Evolutionary conservation across 1,284 basidiomycete genomes (phyloP).

Genomic region (Mrakiaceae sp.): DNA sequence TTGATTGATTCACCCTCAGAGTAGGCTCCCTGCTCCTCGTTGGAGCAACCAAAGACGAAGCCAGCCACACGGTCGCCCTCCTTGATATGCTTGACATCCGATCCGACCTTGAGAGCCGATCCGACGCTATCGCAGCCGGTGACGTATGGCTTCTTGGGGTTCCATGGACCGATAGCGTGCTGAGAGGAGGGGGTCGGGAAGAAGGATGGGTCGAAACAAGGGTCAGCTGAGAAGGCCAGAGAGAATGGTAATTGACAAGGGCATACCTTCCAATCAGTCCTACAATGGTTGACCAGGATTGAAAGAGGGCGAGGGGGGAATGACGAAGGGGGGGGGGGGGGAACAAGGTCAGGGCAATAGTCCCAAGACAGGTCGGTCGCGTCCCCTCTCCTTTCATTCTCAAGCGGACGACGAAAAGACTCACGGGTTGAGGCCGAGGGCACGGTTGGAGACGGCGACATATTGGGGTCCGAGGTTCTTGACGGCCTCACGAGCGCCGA

Average conservation of each 20-base stretch:
- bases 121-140: conserved; percentile 7
- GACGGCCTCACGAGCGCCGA: background rate
- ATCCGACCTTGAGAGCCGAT: background rate
- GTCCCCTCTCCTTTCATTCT: too few relatives aligned
- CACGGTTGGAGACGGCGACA: background rate
- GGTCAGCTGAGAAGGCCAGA: background rate
- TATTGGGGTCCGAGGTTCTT: background rate
- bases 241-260: background rate
- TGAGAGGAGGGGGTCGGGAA: background rate
- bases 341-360: background rate
- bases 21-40: conserved; percentile 3
- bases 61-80: conserved; percentile 5
- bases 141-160: background rate
- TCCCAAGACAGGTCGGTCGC: background rate
- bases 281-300: background rate
- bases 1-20: background rate
- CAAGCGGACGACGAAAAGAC: background rate
- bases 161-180: conserved; percentile 3
- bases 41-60: conserved; percentile 5
- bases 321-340: background rate
- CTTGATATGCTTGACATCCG: conserved; percentile 6
- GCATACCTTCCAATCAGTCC: too few relatives aligned
- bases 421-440: conserved; percentile 8
- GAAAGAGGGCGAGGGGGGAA: background rate
- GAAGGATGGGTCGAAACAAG: background rate